Evolutionary conservation across 805 yeast species (phyloP).

Genomic region (Candida argentea): DNA sequence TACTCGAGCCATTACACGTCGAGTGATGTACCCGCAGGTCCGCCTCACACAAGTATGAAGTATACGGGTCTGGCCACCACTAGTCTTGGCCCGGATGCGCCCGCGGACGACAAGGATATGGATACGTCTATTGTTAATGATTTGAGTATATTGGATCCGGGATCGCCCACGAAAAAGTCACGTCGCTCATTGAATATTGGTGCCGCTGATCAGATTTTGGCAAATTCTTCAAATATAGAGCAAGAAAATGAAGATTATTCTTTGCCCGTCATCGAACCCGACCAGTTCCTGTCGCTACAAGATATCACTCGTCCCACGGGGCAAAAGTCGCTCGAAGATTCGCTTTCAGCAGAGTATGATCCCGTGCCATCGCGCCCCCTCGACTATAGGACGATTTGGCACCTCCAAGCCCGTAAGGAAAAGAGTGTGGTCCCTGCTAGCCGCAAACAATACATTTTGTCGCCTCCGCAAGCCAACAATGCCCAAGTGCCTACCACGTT

Average conservation of each 20-base stretch:
- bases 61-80: no score
- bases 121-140: no score
- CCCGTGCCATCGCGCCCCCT: constrained; percentile 16
- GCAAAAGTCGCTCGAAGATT: constrained; percentile 23
- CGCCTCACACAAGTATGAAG: no score
- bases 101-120: no score
- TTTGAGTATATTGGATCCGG: not conserved
- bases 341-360: constrained; percentile 33
- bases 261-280: constrained; percentile 33
- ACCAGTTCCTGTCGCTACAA: constrained; percentile 30
- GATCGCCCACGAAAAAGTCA: constrained; percentile 3
- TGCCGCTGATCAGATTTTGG: constrained; percentile 15
- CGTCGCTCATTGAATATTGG: constrained; percentile 5
- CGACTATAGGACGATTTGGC: constrained; percentile 33
- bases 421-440: constrained; percentile 4
- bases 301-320: constrained; percentile 23
- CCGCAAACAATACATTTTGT: not conserved
- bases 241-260: constrained; percentile 18
- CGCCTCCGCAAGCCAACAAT: not conserved
- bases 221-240: constrained; percentile 33
- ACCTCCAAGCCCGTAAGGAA: constrained; percentile 22
- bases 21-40: no score
- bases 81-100: no score
- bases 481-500: constrained; percentile 3
- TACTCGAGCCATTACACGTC: no score